A percentile compares a stretch with the other conserved stretches of the same genome.
Conservation (phyloP, 805 yeast species). For the Wickerhamiella azymoides region DNA sequence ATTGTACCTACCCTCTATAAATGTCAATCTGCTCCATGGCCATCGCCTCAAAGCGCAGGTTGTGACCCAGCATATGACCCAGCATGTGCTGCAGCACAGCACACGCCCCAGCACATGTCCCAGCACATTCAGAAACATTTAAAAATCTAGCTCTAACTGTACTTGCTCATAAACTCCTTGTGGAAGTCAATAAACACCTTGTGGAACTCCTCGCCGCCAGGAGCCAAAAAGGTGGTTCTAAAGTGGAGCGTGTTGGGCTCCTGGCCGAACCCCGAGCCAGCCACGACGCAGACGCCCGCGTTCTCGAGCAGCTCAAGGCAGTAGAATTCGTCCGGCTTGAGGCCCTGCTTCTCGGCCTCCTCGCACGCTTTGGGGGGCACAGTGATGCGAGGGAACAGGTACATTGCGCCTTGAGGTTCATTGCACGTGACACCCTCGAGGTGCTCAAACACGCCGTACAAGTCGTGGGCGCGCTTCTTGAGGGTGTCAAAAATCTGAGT, state of each 20-base stretch:
- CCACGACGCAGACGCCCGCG: slow-evolving; percentile 95
- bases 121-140: too few species aligned
- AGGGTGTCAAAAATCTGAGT: slow-evolving; percentile 47
- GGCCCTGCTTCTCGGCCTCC: slow-evolving; percentile 41
- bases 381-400: slow-evolving; percentile 69
- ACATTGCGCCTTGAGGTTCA: slow-evolving; percentile 96
- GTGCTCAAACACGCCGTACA: slow-evolving; percentile 55
- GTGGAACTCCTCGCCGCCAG: slow-evolving; percentile 77
- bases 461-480: slow-evolving; percentile 43
- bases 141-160: too few species aligned
- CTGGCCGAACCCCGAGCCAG: slow-evolving; percentile 97
- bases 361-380: slow-evolving; percentile 50
- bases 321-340: slow-evolving; percentile 75
- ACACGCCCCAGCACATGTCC: neutral
- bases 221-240: slow-evolving; percentile 93
- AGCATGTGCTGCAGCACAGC: too few species aligned
- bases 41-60: too few species aligned
- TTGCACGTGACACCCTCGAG: slow-evolving; percentile 80
- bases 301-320: slow-evolving; percentile 68
- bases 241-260: slow-evolving; percentile 77
- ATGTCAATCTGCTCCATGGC: too few species aligned
- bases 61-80: too few species aligned
- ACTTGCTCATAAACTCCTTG: slow-evolving; percentile 47
- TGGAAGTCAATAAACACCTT: slow-evolving; percentile 70
- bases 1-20: too few species aligned